A percentile compares a stretch with the other conserved stretches of the same genome.
phyloP scores from a whole-genome alignment of 2,329 filamentous ascomycete species.

The Xylaria sp. region DNA sequence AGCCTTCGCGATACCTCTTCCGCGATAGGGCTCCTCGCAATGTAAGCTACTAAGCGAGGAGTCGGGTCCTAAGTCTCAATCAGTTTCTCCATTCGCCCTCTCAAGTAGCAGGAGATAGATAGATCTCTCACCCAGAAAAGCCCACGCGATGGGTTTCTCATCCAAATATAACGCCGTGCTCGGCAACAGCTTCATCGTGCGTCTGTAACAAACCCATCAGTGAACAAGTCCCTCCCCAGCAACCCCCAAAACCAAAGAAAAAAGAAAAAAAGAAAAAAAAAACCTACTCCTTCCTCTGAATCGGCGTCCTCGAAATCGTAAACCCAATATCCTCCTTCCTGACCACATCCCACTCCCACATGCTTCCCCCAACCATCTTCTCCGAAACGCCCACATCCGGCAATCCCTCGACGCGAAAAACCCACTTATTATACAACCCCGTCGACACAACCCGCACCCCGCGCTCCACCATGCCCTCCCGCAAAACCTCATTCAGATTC shows the following conservation, averaged over 20 bases:
- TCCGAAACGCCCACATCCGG: constrained; percentile 30
- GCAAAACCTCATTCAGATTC: constrained; percentile 36
- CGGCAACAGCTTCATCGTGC: constrained; percentile 32
- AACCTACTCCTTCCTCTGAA: constrained; percentile 50
- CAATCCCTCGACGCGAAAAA: constrained; percentile 47
- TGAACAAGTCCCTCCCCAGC: neutral
- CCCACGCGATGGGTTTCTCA: constrained; percentile 56
- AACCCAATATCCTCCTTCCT: constrained; percentile 48
- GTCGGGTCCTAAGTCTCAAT: constrained; percentile 43
- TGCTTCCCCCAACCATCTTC: neutral
- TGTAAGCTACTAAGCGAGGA: constrained; percentile 57
- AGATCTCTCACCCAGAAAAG: constrained; percentile 45
- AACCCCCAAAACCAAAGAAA: neutral
- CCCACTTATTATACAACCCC: constrained; percentile 49
- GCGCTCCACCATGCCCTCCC: constrained; percentile 27
- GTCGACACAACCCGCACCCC: constrained; percentile 28
- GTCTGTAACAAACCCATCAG: constrained; percentile 1
- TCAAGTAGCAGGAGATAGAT: constrained; percentile 24
- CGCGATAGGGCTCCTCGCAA: constrained; percentile 55
- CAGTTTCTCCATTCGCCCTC: neutral
- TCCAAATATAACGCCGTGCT: constrained; percentile 42
- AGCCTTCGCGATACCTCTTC: constrained; percentile 57
- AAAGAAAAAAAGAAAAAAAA: neutral
- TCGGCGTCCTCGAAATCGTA: constrained; percentile 50
- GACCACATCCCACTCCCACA: constrained; percentile 46